phyloP scores from a whole-genome alignment of 2,329 filamentous ascomycete species.

The Neofusicoccum umdonicola region DNA sequence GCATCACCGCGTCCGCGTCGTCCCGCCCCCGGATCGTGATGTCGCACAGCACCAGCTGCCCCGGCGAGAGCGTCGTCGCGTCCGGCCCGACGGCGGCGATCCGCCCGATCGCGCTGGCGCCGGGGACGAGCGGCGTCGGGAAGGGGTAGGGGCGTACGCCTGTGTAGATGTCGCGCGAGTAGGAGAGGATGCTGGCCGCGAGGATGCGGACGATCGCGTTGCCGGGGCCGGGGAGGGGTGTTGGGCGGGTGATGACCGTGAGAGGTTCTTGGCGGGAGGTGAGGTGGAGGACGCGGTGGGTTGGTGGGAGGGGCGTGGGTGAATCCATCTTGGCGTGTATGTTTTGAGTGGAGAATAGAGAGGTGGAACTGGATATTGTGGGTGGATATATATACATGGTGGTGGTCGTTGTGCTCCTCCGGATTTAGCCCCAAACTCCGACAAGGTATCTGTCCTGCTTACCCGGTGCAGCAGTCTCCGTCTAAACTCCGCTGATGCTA shows the following conservation, averaged over 20 bases:
- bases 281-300: neutral
- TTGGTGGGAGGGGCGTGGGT: too few relatives aligned
- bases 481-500: too few relatives aligned
- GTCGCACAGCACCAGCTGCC: constrained; percentile 42
- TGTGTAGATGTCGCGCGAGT: neutral
- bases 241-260: neutral
- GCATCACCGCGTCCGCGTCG: constrained; percentile 29
- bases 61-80: constrained; percentile 33
- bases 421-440: too few relatives aligned
- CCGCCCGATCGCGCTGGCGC: constrained; percentile 37
- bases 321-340: too few relatives aligned
- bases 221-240: neutral
- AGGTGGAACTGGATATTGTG: too few relatives aligned
- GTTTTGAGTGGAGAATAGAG: accelerated
- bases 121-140: constrained; percentile 36
- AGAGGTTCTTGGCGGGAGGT: neutral
- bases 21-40: constrained; percentile 38
- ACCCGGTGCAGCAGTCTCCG: too few relatives aligned
- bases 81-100: constrained; percentile 39
- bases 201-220: neutral
- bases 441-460: too few relatives aligned
- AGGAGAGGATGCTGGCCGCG: neutral
- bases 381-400: too few relatives aligned
- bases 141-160: constrained; percentile 34
- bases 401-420: too few relatives aligned